Base-by-base conservation (phyloP, 192 early-diverging fungal genomes). In the Coemansia sp. region DNA sequence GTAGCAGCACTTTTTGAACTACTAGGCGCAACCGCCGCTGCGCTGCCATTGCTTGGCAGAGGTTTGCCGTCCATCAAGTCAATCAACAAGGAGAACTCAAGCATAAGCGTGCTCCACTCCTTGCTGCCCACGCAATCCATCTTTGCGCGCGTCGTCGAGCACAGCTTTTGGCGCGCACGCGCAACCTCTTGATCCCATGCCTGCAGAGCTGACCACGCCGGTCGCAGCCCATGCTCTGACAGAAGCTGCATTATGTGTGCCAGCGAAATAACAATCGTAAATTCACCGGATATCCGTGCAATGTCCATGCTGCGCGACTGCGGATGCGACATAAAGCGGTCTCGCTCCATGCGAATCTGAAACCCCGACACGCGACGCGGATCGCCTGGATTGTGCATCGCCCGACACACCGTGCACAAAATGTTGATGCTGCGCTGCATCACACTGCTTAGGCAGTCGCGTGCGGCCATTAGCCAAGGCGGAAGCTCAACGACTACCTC, bases 401-500 rank as follows among this genome's bases (percentile, higher is more conserved):
- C 75, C 2, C 65, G 56, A 47, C 69, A 76, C 10, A 72, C 62
- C 7, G 70, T 66, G 53, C 71, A 69, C 66, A 84, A 64, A 47
- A 85, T 35, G 71, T 70, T 85, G 50, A 75, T 53, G 45, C 72
- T 86, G 52, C 79, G 73, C 12, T 66, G 87, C 12, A 90, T 64
- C 4, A 86, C 76, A 0, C 54, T 66, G 4, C 60, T 74, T 41
- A 88, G 74, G 1, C 65, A 63, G 17, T 82, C 68, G 24, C 69
- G 65, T 7, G 87, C 74, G 2, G 65, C 70, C 32, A 62, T 10
- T 25, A 90, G 83, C 59, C 77, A 75, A 2, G 72, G 78, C 21
- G 81, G 79, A 25, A 86, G 71, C 7, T 76, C 69, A 11, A 94
- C 76, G 5, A 91, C 83, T 2, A 92, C 70, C 23, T 84, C 82